These are phyloP conservation scores for Penicillium nordicum DNA, from an alignment of 2,329 filamentous ascomycete genomes.

Conservation along the genomic window DNA sequence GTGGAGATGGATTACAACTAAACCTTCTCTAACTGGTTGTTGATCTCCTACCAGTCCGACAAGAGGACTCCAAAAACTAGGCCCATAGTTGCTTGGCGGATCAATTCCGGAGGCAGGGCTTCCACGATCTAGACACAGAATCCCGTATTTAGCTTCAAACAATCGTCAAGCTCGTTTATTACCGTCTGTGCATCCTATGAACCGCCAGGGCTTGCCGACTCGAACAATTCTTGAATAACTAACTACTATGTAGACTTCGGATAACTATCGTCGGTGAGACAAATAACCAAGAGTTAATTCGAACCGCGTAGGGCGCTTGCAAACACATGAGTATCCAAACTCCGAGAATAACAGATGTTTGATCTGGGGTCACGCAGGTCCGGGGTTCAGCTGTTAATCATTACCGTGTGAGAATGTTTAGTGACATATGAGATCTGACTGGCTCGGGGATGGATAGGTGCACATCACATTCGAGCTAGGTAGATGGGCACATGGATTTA, in stretches of 20 bases:
- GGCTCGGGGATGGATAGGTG: constrained; percentile 11
- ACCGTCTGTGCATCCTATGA: constrained; percentile 19
- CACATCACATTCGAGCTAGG: constrained; percentile 15
- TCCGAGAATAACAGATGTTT: constrained; percentile 5
- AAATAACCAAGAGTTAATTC: constrained; percentile 7
- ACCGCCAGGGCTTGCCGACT: constrained; percentile 13
- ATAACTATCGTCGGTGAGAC: constrained; percentile 11
- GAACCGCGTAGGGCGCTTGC: constrained; percentile 8
- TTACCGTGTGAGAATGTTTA: not conserved
- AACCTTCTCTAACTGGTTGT: constrained; percentile 2
- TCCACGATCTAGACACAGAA: constrained; percentile 21
- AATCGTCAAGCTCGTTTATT: constrained; percentile 17
- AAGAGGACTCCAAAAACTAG: constrained; percentile 11
- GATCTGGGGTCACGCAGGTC: constrained; percentile 8
- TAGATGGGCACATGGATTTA: constrained; percentile 8
- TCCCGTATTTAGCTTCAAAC: constrained; percentile 13
- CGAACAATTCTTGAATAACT: constrained; percentile 11
- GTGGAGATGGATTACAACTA: constrained; percentile 4
- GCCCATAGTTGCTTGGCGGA: constrained; percentile 2
- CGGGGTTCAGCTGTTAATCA: not conserved
- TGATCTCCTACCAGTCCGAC: constrained; percentile 5
- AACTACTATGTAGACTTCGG: constrained; percentile 1
- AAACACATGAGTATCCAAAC: not conserved
- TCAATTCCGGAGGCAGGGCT: not conserved
- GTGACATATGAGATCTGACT: constrained; percentile 15